Evolutionary conservation across 805 yeast genomes (phyloP), one percentile per base, ranked within the genome.

Genomic region (Jamesozyma spencerorum): DNA sequence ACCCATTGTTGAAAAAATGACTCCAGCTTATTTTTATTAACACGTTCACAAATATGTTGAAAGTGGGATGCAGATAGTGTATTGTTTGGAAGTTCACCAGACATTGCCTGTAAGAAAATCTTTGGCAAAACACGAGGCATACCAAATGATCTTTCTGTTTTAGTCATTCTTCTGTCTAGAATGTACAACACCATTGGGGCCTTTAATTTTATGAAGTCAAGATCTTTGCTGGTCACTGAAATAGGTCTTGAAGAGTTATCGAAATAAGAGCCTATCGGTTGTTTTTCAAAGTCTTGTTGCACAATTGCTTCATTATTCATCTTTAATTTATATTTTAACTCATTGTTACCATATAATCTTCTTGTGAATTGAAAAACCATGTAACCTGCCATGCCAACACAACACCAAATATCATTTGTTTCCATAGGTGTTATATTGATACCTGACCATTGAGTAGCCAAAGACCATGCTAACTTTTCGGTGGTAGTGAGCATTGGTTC

Each of bases 1-100:
- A 92, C 83, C 99, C 99, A 92, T 58, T 94, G 95, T 49, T 78
- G 80, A 62, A 92, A 92, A 54, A 92, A 92, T 1, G 69, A 53
- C 34, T 85, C 95, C 7, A 92, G 68, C 46, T 84, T 79, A 51
- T 79, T 84, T 49, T 90, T 86, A 42, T 90, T 85, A 7, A 92
- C 97, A 50, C 87, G 83, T 57, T 92, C 99, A 61, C 97, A 88
- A n/a, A 87, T 81, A 49, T 84, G 81, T 51, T 84, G 94, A 55
- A 92, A 88, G 62, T 92, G 97, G 10, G 71, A 67, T 0, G 96
- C 79, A 5, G 94, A 80, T 19, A 90, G 60, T 33, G 78, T 74
- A 11, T 92, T 85, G 53, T 81, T 82, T 13, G 75, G 75, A 38
- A 92, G 65, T 52, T 92, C 98, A 14, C 94, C 95, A 6, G 95